Percentiles rank a stretch among this genome's conserved stretches.
phyloP scores from a whole-genome alignment of 768 basidiomycete genomes.

The Boletales sp. region DNA sequence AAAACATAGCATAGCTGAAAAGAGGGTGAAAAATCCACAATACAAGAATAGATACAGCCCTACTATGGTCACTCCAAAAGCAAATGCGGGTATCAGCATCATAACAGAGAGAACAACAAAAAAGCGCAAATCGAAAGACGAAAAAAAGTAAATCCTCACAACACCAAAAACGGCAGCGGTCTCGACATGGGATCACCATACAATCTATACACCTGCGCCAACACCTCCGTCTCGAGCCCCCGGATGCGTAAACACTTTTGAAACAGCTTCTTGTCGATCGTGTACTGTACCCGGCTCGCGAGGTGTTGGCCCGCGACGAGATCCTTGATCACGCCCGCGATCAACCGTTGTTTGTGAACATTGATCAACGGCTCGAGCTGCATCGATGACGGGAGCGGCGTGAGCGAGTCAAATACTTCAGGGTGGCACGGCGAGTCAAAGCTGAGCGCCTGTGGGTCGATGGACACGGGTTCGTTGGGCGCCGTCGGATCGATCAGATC shows the following conservation, averaged over 20 bases:
- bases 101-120: neutral
- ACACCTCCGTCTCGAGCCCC: conserved; percentile 53
- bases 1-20: neutral
- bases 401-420: conserved; percentile 72
- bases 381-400: conserved; percentile 71
- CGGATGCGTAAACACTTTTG: conserved; percentile 70
- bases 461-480: conserved; percentile 61
- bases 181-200: conserved; percentile 26
- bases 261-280: conserved; percentile 72
- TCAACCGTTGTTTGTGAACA: conserved; percentile 82
- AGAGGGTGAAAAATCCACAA: conserved; percentile 4
- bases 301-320: conserved; percentile 82
- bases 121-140: neutral
- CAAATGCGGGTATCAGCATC: conserved; percentile 13
- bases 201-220: conserved; percentile 46
- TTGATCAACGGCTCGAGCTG: conserved; percentile 84
- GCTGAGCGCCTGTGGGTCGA: conserved; percentile 58
- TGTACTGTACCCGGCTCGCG: conserved; percentile 66
- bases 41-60: conserved; percentile 26
- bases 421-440: conserved; percentile 72
- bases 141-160: conserved; percentile 8
- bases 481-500: conserved; percentile 83
- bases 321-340: conserved; percentile 76
- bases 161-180: conserved; percentile 17
- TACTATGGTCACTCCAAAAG: conserved; percentile 15